Base-by-base conservation (phyloP, 2,329 filamentous ascomycete species). In the Aspergillus brunneoviolaceus region DNA sequence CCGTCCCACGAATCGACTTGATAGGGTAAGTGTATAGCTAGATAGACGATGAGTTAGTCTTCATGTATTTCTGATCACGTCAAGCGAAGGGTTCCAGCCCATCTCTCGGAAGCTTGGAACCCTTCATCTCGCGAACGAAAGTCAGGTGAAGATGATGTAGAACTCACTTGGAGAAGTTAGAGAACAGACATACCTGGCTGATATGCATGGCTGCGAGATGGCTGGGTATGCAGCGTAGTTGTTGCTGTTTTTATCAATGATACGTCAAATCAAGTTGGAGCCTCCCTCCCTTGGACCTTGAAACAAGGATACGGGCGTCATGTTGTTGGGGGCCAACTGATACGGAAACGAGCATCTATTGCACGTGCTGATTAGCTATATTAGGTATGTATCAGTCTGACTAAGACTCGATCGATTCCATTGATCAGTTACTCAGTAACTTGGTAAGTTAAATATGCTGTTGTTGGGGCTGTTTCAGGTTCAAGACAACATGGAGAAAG, bases 21-120 rank as follows among this genome's bases (percentile, higher is more conserved):
- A 92, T 87, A 48, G 89, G 89, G 72, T 92, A 91, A 51, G 89
- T 81, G 74, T 87, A 90, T 39, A 92, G 80, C 84, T 88, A 63
- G 42, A 42, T 23, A 6, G 1, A 14, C 33, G 4, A 23, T 49
- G 33, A 45, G 16, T 16, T 35, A 35, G 14, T 35, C 33, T 12
- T 10, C 27, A 2, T 29, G 27, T 29, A 29, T 29, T 29, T 7
- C 27, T 29, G 27, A 29, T 29, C 27, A 29, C 27, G 3, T 29
- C 10, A 29, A 29, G 27, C 19, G 11, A 35, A 35, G 16, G 11
- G 16, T 12, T 21, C 53, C 14, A 35, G 33, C 14, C 33, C 33
- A 12, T 12, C 2, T 35, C 11, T 12, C 33, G 33, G 5, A 11
- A 35, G 33, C 11, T 12, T 35, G 11, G 5, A 5, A 16, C 2